Evolutionary conservation across 441 rosid species (phyloP), one percentile per base, ranked within the genome.

Genomic region (Pelargonium citronellum): DNA sequence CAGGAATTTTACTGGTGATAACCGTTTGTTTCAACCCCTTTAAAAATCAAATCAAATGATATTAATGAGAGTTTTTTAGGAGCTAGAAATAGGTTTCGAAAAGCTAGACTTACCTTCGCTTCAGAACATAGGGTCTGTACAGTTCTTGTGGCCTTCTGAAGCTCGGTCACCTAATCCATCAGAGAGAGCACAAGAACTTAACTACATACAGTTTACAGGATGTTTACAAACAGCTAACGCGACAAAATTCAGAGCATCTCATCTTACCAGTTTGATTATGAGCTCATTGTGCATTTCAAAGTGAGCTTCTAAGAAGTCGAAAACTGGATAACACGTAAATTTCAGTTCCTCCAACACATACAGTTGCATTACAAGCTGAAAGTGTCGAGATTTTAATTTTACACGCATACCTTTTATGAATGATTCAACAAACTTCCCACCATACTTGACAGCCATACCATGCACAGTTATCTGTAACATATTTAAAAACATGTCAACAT

Each of bases 91-190:
- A 70, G 64, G 34, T 44, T 47, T 16, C 63, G 13, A 24, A 64
- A 43, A 49, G n/a, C 22, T 30, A 61, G n/a, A 73, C 82, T 77
- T 73, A 91, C 96, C 91, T 91, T 91, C 73, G 96, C 97, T 82
- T 92, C 95, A 66, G 92, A 90, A 78, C 96, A 92, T 11, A 90
- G 66, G 67, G 96, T 87, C 84, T 92, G 97, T 75, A 90, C 83
- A 37, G 91, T 90, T 82, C 95, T 83, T 71, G 95, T 92, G 60
- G 92, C 97, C 80, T 86, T 89, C 69, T 92, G 96, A 74, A 92
- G 91, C 77, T 90, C 96, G 73, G 71, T 88, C 71, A 92, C 88
- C 96, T 92, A 30, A 66, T 66, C 71, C 58, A 69, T 17, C 5
- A 71, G 7, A 58, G 67, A 24, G 65, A 17, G 39, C 19, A 64